phyloP scores from a whole-genome alignment of 129 eudicot genomes.

The Ambrosia artemisiifolia region DNA sequence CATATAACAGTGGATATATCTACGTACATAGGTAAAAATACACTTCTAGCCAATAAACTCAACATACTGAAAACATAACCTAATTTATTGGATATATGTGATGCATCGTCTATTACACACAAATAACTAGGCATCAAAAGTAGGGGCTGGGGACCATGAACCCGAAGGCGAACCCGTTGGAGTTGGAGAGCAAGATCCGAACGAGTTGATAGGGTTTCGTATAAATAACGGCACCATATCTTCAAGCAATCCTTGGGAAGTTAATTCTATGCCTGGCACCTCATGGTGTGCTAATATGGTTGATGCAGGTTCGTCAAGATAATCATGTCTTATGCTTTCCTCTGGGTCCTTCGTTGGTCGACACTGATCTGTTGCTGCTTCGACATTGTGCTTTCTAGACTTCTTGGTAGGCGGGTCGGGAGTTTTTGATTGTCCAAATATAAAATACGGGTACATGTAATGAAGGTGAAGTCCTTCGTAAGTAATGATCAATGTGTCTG shows the following conservation, averaged over 20 bases:
- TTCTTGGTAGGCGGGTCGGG: slow-evolving; percentile 32
- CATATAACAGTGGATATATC: too few relatives aligned
- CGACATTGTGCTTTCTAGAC: slow-evolving; percentile 26
- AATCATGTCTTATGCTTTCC: slow-evolving; percentile 3
- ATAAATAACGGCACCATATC: slow-evolving; percentile 71
- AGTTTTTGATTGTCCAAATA: slow-evolving; percentile 24
- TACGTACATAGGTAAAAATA: neutral
- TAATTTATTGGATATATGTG: neutral
- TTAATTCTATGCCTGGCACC: slow-evolving; percentile 16
- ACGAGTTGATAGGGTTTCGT: slow-evolving; percentile 46
- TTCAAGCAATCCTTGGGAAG: slow-evolving; percentile 72
- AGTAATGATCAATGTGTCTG: slow-evolving; percentile 70
- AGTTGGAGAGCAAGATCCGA: slow-evolving; percentile 48
- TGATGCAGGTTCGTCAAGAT: slow-evolving; percentile 1
- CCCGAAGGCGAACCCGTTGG: slow-evolving; percentile 45
- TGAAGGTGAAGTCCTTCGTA: slow-evolving; percentile 97
- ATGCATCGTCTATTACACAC: slow-evolving; percentile 6
- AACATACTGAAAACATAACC: neutral
- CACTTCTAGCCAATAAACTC: neutral
- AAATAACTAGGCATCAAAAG: slow-evolving; percentile 16
- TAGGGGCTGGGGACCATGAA: slow-evolving; percentile 50
- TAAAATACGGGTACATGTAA: slow-evolving; percentile 63
- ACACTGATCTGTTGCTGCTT: neutral
- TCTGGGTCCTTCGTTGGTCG: slow-evolving; percentile 2
- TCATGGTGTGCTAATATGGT: slow-evolving; percentile 6